Percentiles rank a stretch among this genome's conserved stretches.
phyloP scores from a whole-genome alignment of 441 rosid species.

The Hura crepitans region DNA sequence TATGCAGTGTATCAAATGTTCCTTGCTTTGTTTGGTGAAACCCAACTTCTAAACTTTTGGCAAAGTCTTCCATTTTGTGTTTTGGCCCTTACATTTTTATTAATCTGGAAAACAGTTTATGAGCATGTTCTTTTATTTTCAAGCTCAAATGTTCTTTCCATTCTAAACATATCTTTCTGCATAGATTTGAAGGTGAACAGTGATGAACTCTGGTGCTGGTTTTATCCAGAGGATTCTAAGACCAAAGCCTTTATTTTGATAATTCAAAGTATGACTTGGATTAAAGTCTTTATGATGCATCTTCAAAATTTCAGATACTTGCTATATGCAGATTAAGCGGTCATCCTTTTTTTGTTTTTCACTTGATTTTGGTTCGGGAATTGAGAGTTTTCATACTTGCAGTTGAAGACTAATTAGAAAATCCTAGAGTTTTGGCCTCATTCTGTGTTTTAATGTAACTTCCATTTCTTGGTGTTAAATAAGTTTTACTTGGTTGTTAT shows the following conservation, averaged over 20 bases:
- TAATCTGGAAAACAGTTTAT: not conserved
- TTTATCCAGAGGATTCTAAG: not conserved
- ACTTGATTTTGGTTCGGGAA: not conserved
- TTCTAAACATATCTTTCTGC: not conserved
- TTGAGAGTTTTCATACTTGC: not conserved
- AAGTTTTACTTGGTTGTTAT: not conserved
- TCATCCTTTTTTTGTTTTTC: not conserved
- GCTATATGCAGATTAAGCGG: not conserved
- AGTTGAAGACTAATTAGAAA: too few species aligned
- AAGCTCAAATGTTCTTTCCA: not conserved
- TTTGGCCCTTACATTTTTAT: not conserved
- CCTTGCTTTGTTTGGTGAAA: too few species aligned
- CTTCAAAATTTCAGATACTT: not conserved
- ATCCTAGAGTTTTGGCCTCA: not conserved
- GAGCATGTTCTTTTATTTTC: not conserved
- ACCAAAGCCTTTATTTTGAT: not conserved
- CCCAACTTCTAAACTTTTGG: not conserved
- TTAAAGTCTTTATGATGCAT: not conserved
- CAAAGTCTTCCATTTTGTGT: not conserved
- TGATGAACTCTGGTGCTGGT: not conserved
- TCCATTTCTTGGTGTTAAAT: not conserved
- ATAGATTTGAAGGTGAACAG: not conserved
- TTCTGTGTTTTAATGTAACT: constrained; percentile 1
- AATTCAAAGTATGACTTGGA: not conserved
- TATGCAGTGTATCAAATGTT: too few species aligned